Evolutionary conservation across 1,139 yeast genomes (phyloP).

Genomic region (Arxiozyma heterogenica): DNA sequence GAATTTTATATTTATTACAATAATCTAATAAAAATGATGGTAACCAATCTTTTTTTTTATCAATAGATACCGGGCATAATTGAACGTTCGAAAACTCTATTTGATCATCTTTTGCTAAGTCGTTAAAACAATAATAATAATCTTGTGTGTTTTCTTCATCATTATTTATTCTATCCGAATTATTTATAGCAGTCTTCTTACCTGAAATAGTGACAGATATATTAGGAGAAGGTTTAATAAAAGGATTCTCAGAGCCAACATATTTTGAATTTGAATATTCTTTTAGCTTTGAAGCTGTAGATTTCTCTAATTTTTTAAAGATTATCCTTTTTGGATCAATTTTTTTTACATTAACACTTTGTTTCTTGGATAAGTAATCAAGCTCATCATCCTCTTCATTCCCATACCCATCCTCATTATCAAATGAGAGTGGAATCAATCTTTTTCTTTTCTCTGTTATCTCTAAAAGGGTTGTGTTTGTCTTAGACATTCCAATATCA

Average conservation of each 20-base stretch:
- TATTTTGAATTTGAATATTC: constrained; percentile 9
- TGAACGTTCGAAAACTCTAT: not conserved
- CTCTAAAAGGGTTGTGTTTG: not conserved
- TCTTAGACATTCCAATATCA: not conserved
- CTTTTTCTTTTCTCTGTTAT: constrained; percentile 2
- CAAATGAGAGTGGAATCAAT: constrained; percentile 2
- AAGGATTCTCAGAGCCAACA: not conserved
- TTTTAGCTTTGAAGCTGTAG: constrained; percentile 14
- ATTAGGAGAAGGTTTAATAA: not conserved
- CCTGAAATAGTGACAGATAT: not conserved
- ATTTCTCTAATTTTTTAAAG: constrained; percentile 20
- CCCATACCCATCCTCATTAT: constrained; percentile 3
- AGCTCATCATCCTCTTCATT: constrained; percentile 5
- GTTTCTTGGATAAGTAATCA: not conserved
- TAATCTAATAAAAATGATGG: constrained; percentile 24
- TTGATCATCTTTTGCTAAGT: not conserved
- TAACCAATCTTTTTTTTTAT: constrained; percentile 18
- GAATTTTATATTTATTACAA: constrained; percentile 7
- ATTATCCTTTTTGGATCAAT: not conserved
- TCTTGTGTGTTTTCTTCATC: not conserved
- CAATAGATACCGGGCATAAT: constrained; percentile 18
- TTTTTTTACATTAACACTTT: not conserved
- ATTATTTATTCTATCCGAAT: not conserved
- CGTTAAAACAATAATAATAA: no score
- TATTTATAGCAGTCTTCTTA: no score